Base-by-base conservation (phyloP, 495 filamentous ascomycete species). In the Penicillium angulare region DNA sequence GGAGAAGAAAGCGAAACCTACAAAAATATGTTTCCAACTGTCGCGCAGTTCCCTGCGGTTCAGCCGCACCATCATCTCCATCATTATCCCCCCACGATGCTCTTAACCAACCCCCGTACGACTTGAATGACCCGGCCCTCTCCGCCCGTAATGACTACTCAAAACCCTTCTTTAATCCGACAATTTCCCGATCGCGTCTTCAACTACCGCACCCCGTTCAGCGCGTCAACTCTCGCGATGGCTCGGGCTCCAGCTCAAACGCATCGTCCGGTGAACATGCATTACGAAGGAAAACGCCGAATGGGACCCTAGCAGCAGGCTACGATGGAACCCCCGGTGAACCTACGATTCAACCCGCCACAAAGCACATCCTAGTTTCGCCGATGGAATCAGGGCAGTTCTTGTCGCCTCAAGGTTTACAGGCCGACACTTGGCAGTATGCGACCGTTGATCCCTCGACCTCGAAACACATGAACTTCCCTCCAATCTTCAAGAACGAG, bases 231-330 rank as follows among this genome's bases (percentile, higher is more conserved):
- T 9, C 50, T 31, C 66, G 54, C 46, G 65, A 71, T 51, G 47
- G 50, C 22, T 49, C 59, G 1, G 55, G 55, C 5, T 55, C 62
- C 7, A 53, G 44, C 42, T 57, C 64, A 13, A 59, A 47, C 13
- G 18, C 56, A 29, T 57, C 57, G 24, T 33, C 63, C 10, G 67
- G 61, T 5, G 91, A 97, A 68, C 84, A 97, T 68, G 86, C 90
- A 46, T 76, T 98, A 33, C 80, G 93, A 53, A 83, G 93, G 40
- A 98, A 98, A 64, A 97, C 93, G 7, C 93, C 93, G 8, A 95
- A 86, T 57, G 93, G 93, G 18, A 96, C 91, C 16, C 79, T 98
- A 47, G 88, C 90, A 44, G 92, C 89, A 48, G 92, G 90, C 12
- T 98, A 98, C 62, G 92, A 97, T 79, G 92, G 89, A 9, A 89